Evolutionary conservation across 2,329 filamentous ascomycete species (phyloP).

Genomic region (Trichothecium sympodiale): DNA sequence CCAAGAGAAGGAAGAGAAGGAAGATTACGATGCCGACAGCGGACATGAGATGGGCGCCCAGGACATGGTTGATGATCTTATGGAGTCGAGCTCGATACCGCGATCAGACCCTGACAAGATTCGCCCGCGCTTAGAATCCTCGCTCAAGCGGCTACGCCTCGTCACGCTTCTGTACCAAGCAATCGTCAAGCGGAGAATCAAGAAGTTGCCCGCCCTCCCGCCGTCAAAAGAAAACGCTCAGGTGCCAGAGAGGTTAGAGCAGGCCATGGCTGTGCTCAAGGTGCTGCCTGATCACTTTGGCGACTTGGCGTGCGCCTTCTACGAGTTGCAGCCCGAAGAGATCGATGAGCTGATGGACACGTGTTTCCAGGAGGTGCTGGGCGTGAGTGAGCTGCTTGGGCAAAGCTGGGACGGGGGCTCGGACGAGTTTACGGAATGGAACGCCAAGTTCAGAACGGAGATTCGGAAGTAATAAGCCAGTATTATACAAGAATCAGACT

Average conservation of each 20-base stretch:
- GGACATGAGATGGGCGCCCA: slow-evolving; percentile 29
- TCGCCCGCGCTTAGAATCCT: slow-evolving; percentile 52
- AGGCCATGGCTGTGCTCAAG: slow-evolving; percentile 43
- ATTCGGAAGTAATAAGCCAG: slow-evolving; percentile 29
- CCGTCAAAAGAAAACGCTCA: slow-evolving; percentile 16
- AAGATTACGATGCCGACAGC: slow-evolving; percentile 22
- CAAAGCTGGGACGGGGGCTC: slow-evolving; percentile 51
- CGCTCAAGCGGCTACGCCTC: slow-evolving; percentile 55
- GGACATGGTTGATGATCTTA: slow-evolving; percentile 56
- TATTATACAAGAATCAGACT: neutral
- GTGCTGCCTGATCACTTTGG: slow-evolving; percentile 57
- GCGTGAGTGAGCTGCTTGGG: slow-evolving; percentile 41
- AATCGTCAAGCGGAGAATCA: slow-evolving; percentile 57
- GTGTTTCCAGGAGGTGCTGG: slow-evolving; percentile 49
- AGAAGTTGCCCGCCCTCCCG: slow-evolving; percentile 38
- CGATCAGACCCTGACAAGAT: slow-evolving; percentile 52
- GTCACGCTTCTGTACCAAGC: slow-evolving; percentile 59
- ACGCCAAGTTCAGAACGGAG: slow-evolving; percentile 42
- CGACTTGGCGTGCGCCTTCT: slow-evolving; percentile 61
- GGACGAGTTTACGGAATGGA: slow-evolving; percentile 75
- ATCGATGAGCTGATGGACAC: slow-evolving; percentile 48
- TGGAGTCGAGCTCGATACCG: slow-evolving; percentile 53
- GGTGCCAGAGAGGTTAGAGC: slow-evolving; percentile 37
- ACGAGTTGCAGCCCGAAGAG: slow-evolving; percentile 49
- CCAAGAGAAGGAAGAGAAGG: slow-evolving; percentile 37